These are phyloP conservation scores for Bipolaris sorokiniana DNA, from an alignment of 2,329 filamentous ascomycete species.

Conservation along the genomic window DNA sequence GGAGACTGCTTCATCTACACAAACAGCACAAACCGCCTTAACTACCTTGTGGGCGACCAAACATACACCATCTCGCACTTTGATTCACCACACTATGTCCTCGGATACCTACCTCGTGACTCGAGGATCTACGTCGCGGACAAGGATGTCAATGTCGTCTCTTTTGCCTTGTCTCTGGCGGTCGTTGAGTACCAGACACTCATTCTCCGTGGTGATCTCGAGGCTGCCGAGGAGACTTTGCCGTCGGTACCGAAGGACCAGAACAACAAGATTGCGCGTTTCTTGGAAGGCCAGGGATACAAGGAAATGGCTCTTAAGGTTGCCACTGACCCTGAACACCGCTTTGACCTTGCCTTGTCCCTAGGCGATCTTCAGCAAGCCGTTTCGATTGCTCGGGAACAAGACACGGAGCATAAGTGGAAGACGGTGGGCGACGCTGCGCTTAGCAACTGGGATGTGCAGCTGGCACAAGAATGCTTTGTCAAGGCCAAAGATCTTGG, in stretches of 20 bases:
- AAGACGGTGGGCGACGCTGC: slow-evolving; percentile 95
- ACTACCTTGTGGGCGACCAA: slow-evolving; percentile 97
- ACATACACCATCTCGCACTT: slow-evolving; percentile 98
- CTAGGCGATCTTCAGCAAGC: slow-evolving; percentile 86
- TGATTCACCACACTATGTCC: slow-evolving; percentile 90
- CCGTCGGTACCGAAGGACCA: slow-evolving; percentile 86
- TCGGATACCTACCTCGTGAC: slow-evolving; percentile 94
- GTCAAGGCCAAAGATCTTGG: slow-evolving; percentile 87
- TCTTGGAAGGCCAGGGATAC: slow-evolving; percentile 95
- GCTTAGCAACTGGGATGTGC: slow-evolving; percentile 82
- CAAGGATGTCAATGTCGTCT: slow-evolving; percentile 92
- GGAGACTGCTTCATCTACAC: slow-evolving; percentile 99
- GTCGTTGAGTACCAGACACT: slow-evolving; percentile 97
- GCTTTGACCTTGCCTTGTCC: slow-evolving; percentile 87
- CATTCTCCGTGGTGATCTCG: slow-evolving; percentile 91
- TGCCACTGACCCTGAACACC: slow-evolving; percentile 92
- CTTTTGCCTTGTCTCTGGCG: slow-evolving; percentile 86
- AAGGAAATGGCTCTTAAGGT: slow-evolving; percentile 95
- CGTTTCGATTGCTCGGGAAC: slow-evolving; percentile 79
- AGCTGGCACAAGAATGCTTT: slow-evolving; percentile 91
- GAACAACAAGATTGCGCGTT: slow-evolving; percentile 96
- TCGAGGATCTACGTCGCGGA: slow-evolving; percentile 94
- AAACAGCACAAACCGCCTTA: slow-evolving; percentile 92
- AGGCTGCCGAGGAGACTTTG: slow-evolving; percentile 84
- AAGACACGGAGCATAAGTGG: slow-evolving; percentile 96